phyloP scores from a whole-genome alignment of 306 rosid genomes.

The Hylodesmum podocarpum region DNA sequence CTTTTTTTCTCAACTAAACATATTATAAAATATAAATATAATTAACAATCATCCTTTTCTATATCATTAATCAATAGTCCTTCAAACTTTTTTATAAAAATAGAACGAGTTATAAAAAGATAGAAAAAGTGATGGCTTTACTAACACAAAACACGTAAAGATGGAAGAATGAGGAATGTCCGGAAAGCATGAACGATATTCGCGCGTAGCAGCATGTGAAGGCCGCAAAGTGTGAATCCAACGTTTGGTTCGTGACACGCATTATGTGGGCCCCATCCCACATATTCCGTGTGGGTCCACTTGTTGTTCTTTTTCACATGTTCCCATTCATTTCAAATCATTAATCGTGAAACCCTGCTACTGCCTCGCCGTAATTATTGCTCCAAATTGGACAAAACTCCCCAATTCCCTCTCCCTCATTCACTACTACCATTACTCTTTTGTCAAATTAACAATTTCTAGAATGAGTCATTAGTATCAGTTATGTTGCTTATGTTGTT shows the following conservation, averaged over 20 bases:
- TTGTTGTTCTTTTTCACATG: neutral
- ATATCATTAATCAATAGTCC: too few relatives aligned
- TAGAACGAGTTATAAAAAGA: too few relatives aligned
- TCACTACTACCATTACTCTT: neutral
- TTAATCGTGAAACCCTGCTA: slow-evolving; percentile 8
- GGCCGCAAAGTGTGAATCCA: slow-evolving; percentile 25
- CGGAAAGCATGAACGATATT: neutral
- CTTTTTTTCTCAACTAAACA: too few relatives aligned
- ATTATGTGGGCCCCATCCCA: neutral
- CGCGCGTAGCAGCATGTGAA: slow-evolving; percentile 13
- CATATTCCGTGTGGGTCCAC: slow-evolving; percentile 9
- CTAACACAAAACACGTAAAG: neutral
- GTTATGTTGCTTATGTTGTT: too few relatives aligned
- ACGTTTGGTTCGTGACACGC: neutral
- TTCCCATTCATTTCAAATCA: too few relatives aligned
- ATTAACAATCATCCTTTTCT: too few relatives aligned
- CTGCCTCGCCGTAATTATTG: slow-evolving; percentile 34
- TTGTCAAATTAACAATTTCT: too few relatives aligned
- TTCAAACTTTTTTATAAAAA: too few relatives aligned
- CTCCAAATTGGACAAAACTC: neutral
- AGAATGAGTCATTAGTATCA: too few relatives aligned
- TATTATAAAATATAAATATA: too few relatives aligned
- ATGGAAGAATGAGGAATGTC: neutral
- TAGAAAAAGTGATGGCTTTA: neutral
- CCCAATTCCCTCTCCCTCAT: neutral